Evolutionary conservation across 140 eudicot species (phyloP).

Genomic region (Ambrosia hybrid): DNA sequence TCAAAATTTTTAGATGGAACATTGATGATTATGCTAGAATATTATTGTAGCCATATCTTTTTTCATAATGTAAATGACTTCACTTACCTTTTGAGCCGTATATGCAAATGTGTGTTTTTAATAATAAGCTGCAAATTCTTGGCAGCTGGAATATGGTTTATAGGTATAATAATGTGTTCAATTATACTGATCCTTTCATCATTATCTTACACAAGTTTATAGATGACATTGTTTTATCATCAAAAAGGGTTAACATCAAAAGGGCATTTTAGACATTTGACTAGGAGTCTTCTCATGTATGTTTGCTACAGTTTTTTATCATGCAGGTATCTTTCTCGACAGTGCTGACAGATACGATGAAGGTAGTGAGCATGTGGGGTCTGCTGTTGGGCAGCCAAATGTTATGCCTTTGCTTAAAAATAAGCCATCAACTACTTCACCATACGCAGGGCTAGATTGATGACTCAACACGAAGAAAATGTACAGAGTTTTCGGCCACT

Average conservation of each 20-base stretch:
- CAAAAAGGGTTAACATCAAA: neutral
- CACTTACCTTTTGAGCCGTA: neutral
- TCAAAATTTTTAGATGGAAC: neutral
- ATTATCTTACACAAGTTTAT: neutral
- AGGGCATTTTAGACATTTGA: neutral
- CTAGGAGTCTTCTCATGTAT: slow-evolving; percentile 6
- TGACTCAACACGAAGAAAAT: slow-evolving; percentile 8
- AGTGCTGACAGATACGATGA: slow-evolving; percentile 69
- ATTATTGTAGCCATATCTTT: no score
- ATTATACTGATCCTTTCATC: no score
- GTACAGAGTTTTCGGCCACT: slow-evolving; percentile 18
- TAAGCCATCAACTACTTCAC: slow-evolving; percentile 28
- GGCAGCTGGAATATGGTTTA: neutral
- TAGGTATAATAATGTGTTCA: no score
- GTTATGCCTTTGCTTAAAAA: slow-evolving; percentile 64
- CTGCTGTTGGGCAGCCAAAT: slow-evolving; percentile 29
- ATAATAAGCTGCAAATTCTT: neutral
- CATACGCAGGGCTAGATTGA: slow-evolving; percentile 5
- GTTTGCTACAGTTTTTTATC: neutral
- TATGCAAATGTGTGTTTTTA: neutral
- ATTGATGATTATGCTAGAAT: neutral
- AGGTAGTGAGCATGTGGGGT: slow-evolving; percentile 43
- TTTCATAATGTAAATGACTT: no score
- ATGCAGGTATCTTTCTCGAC: slow-evolving; percentile 71
- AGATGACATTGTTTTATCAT: neutral